Percentiles rank a stretch among this genome's conserved stretches.
Conservation (phyloP, 2,329 filamentous ascomycete species). For the Colletotrichum cuscutae region DNA sequence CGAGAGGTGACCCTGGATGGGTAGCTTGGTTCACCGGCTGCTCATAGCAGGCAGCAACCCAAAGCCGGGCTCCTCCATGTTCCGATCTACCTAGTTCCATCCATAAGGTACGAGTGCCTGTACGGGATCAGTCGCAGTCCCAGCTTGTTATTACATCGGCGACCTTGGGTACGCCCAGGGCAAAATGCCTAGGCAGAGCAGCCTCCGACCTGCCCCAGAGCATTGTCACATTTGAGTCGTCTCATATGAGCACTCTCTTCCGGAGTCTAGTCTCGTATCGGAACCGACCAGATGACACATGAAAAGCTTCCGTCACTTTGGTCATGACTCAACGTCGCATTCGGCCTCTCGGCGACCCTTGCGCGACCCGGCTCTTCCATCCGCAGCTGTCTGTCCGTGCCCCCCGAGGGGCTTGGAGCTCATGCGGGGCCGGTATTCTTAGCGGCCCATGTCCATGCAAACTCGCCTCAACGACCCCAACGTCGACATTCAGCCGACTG, state of each 20-base stretch:
- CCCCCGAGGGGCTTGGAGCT: constrained; percentile 22
- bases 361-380: constrained; percentile 24
- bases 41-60: background rate
- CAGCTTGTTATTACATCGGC: background rate
- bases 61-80: background rate
- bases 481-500: background rate
- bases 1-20: background rate
- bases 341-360: constrained; percentile 25
- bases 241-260: background rate
- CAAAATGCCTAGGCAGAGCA: background rate
- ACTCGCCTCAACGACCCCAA: background rate
- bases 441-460: constrained; percentile 29
- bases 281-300: background rate
- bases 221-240: background rate
- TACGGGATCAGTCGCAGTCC: background rate
- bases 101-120: background rate
- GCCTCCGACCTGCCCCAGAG: background rate
- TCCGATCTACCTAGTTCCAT: background rate
- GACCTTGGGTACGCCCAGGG: background rate
- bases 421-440: constrained; percentile 25
- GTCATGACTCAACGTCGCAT: constrained; percentile 15
- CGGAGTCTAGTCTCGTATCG: background rate
- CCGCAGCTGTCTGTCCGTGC: constrained; percentile 30
- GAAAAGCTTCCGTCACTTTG: background rate
- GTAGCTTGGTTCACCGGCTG: background rate